Percentiles rank a stretch among this genome's conserved stretches.
Evolutionary conservation across 306 rosid genomes (phyloP).

Genomic region (Crotalaria pallida): DNA sequence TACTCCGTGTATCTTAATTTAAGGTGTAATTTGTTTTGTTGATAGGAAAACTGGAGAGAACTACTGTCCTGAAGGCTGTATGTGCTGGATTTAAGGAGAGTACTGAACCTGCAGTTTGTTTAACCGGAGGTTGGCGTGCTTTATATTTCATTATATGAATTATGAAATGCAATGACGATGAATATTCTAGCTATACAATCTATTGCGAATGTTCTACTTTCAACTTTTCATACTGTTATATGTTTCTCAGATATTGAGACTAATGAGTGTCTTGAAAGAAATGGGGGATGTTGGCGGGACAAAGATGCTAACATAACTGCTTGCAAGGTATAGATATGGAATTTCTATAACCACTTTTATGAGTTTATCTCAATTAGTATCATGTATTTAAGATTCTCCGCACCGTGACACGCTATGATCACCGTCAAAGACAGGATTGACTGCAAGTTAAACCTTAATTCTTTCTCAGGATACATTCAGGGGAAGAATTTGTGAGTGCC

Average conservation of each 20-base stretch:
- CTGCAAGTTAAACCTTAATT: not conserved
- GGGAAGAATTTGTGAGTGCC: constrained; percentile 97
- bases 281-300: constrained; percentile 92
- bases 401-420: too few species aligned
- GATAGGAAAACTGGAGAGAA: constrained; percentile 87
- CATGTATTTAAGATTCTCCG: not conserved
- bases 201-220: not conserved
- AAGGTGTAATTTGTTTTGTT: constrained; percentile 22
- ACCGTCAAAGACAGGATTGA: too few species aligned
- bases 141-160: constrained; percentile 3
- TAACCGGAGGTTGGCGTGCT: constrained; percentile 58
- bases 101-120: constrained; percentile 72
- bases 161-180: not conserved
- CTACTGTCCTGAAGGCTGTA: constrained; percentile 67
- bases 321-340: constrained; percentile 63
- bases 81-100: constrained; percentile 90
- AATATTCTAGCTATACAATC: not conserved
- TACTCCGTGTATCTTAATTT: constrained; percentile 5
- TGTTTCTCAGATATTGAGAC: constrained; percentile 66
- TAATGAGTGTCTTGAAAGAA: constrained; percentile 66
- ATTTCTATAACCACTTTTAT: not conserved
- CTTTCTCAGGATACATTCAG: constrained; percentile 80
- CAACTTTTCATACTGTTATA: not conserved
- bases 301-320: constrained; percentile 54
- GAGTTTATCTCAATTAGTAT: not conserved